phyloP scores from a whole-genome alignment of 345 rosid species.

The Trapa bicornis region DNA sequence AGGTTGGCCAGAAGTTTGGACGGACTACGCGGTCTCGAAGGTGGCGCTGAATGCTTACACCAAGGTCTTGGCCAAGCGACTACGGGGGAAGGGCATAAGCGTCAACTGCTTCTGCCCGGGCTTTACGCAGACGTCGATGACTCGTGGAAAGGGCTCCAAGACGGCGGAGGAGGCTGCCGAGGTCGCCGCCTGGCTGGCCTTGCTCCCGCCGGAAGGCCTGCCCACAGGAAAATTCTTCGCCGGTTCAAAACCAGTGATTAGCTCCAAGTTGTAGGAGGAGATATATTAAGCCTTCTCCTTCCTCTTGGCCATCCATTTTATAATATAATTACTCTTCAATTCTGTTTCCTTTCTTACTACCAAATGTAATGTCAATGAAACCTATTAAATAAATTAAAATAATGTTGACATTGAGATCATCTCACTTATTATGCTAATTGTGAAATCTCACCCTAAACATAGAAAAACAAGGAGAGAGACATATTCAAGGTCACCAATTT shows the following conservation, averaged over 20 bases:
- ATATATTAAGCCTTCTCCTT: neutral
- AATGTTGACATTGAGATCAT: no score
- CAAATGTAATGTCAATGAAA: no score
- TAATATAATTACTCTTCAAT: no score
- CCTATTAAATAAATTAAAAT: no score
- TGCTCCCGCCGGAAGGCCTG: slow-evolving; percentile 41
- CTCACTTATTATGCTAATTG: no score
- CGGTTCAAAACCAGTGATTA: slow-evolving; percentile 18
- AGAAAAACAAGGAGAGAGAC: no score
- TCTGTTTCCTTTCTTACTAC: no score
- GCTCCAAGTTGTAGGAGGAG: slow-evolving; percentile 22
- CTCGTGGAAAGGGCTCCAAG: slow-evolving; percentile 58
- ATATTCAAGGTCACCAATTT: no score
- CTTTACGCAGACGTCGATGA: slow-evolving; percentile 73
- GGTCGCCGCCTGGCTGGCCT: slow-evolving; percentile 23
- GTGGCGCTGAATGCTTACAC: slow-evolving; percentile 72
- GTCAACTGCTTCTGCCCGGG: slow-evolving; percentile 83
- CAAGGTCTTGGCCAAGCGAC: slow-evolving; percentile 40
- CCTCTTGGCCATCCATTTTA: no score
- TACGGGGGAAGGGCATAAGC: slow-evolving; percentile 21
- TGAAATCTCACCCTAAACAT: no score
- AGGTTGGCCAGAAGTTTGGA: slow-evolving; percentile 82
- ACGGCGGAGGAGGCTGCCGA: slow-evolving; percentile 48
- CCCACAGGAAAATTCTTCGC: slow-evolving; percentile 44
- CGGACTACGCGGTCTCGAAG: slow-evolving; percentile 80